A percentile compares a stretch with the other conserved stretches of the same genome.
Conservation (phyloP, 139 green algal genomes). For the Axilococcus clingmanii region DNA sequence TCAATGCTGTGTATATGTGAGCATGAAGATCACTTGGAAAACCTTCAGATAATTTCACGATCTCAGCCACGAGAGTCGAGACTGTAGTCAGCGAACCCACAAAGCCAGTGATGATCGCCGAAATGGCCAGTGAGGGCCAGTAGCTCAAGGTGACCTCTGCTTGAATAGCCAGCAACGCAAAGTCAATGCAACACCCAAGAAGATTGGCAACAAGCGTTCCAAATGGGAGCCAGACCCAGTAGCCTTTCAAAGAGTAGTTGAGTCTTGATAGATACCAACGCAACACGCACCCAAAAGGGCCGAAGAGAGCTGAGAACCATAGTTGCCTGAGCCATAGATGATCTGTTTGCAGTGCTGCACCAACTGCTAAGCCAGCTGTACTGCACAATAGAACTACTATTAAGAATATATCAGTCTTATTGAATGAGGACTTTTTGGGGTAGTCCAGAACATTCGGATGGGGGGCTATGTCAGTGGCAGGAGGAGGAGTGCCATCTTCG, state of each 20-base stretch:
- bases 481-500: not conserved
- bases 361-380: conserved; percentile 4
- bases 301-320: conserved; percentile 31
- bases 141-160: conserved; percentile 10
- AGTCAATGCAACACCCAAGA: conserved; percentile 39
- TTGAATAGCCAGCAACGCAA: conserved; percentile 21
- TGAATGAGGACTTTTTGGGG: not conserved
- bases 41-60: conserved; percentile 26
- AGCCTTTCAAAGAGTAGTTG: conserved; percentile 34
- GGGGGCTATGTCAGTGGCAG: not conserved
- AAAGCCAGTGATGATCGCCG: conserved; percentile 38
- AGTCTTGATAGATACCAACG: conserved; percentile 52
- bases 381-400: conserved; percentile 11
- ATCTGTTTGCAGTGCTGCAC: conserved; percentile 1
- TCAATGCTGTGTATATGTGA: conserved; percentile 28
- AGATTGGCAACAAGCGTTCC: conserved; percentile 72
- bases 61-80: conserved; percentile 70
- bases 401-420: conserved; percentile 4
- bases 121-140: conserved; percentile 17
- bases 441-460: not conserved
- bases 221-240: conserved; percentile 48
- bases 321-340: conserved; percentile 18
- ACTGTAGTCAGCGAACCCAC: conserved; percentile 66
- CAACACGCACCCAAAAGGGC: conserved; percentile 27
- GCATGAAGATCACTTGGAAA: conserved; percentile 26